These are phyloP conservation scores for Pythium sp. DNA, from an alignment of 352 stramenopile species.

Conservation along the genomic window DNA sequence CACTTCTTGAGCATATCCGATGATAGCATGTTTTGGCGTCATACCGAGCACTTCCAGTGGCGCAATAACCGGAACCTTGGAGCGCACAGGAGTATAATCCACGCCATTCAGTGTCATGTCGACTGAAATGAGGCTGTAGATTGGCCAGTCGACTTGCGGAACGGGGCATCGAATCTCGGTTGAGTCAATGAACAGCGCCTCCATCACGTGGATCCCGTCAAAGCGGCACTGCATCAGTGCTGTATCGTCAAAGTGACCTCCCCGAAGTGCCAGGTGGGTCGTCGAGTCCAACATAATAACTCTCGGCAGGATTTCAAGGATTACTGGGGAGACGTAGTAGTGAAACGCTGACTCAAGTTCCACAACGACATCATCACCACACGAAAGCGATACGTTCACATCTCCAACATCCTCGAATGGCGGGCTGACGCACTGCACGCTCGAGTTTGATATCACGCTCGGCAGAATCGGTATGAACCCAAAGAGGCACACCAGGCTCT, in stretches of 20 bases:
- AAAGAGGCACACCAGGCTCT: constrained; percentile 29
- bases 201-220: constrained; percentile 10
- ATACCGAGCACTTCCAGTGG: constrained; percentile 27
- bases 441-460: constrained; percentile 1
- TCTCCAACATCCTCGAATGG: constrained; percentile 9
- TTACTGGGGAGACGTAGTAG: constrained; percentile 26
- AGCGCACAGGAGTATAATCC: constrained; percentile 28
- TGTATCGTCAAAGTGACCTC: constrained; percentile 21
- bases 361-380: constrained; percentile 23
- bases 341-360: constrained; percentile 27
- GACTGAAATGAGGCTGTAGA: constrained; percentile 23
- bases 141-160: constrained; percentile 16
- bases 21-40: constrained; percentile 24
- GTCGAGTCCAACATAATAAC: constrained; percentile 20
- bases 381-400: constrained; percentile 29
- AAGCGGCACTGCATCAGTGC: constrained; percentile 26
- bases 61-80: constrained; percentile 25
- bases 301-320: constrained; percentile 20
- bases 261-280: constrained; percentile 23
- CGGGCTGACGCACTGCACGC: constrained; percentile 29
- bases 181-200: constrained; percentile 18
- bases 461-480: constrained; percentile 17
- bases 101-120: constrained; percentile 34
- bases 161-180: constrained; percentile 27
- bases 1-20: constrained; percentile 26